phyloP scores from a whole-genome alignment of 148 eudicot species.

The Amaranthus cruentus region DNA sequence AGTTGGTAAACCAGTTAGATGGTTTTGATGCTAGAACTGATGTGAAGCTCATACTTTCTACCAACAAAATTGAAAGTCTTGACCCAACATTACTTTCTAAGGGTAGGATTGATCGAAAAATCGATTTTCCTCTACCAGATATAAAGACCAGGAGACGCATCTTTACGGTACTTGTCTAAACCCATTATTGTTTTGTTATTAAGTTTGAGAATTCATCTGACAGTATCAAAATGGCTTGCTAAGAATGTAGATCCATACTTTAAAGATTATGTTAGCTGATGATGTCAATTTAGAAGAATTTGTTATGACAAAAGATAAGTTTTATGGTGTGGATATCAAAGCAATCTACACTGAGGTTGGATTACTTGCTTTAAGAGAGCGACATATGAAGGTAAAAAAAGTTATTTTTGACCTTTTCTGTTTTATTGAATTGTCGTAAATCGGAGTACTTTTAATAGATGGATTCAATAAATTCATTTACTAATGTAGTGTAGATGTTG shows the following conservation, averaged over 20 bases:
- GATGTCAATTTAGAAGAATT: conserved; percentile 90
- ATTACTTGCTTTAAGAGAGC: conserved; percentile 81
- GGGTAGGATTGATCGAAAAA: conserved; percentile 76
- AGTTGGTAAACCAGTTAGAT: conserved; percentile 78
- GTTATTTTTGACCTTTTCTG: no score
- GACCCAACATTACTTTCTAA: conserved; percentile 89
- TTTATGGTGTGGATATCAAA: conserved; percentile 92
- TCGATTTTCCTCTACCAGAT: conserved; percentile 86
- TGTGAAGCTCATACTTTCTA: conserved; percentile 79
- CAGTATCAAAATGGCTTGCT: background rate
- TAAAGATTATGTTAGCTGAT: conserved; percentile 82
- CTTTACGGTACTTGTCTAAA: conserved; percentile 41
- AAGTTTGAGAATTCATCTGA: background rate
- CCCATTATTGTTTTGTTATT: no score
- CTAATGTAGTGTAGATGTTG: no score
- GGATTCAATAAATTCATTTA: no score
- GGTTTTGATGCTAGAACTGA: conserved; percentile 88
- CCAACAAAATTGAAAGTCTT: conserved; percentile 77
- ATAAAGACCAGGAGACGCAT: conserved; percentile 85
- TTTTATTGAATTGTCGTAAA: background rate
- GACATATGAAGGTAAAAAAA: conserved; percentile 81
- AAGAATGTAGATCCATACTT: conserved; percentile 59
- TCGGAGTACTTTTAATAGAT: no score
- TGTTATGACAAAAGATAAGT: conserved; percentile 92
- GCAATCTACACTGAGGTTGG: conserved; percentile 94